phyloP scores from a whole-genome alignment of 306 rosid genomes.

The Pyrus pyrifolia region DNA sequence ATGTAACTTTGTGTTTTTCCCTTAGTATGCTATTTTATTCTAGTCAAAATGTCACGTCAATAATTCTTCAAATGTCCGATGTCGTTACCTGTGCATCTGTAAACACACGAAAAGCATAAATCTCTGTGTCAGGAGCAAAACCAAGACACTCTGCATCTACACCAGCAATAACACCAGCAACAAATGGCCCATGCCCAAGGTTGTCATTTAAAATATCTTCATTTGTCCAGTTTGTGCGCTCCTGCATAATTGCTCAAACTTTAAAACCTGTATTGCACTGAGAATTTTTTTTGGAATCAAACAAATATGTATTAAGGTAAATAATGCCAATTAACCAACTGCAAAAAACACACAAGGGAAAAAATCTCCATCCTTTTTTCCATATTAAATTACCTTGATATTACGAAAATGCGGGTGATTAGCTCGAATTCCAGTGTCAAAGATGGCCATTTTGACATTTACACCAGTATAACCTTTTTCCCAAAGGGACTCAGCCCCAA shows the following conservation, averaged over 20 bases:
- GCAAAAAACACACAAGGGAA: neutral
- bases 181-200: constrained; percentile 98
- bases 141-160: constrained; percentile 84
- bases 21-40: neutral
- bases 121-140: constrained; percentile 96
- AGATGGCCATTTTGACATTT: constrained; percentile 94
- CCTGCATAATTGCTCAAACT: constrained; percentile 40
- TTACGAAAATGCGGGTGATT: constrained; percentile 92
- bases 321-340: neutral
- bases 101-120: constrained; percentile 95
- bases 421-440: constrained; percentile 92
- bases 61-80: constrained; percentile 17
- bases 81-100: constrained; percentile 99
- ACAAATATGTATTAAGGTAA: neutral
- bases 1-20: neutral
- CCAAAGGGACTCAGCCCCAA: constrained; percentile 87
- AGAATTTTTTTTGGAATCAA: neutral
- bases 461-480: constrained; percentile 74
- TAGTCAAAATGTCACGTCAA: neutral
- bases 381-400: constrained; percentile 56
- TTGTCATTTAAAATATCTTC: constrained; percentile 90
- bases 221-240: constrained; percentile 97
- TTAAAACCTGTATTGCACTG: constrained; percentile 8
- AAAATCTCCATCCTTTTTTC: neutral
- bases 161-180: constrained; percentile 95